phyloP scores from a whole-genome alignment of 805 yeast genomes.

The Metschnikowia peoriensis region DNA sequence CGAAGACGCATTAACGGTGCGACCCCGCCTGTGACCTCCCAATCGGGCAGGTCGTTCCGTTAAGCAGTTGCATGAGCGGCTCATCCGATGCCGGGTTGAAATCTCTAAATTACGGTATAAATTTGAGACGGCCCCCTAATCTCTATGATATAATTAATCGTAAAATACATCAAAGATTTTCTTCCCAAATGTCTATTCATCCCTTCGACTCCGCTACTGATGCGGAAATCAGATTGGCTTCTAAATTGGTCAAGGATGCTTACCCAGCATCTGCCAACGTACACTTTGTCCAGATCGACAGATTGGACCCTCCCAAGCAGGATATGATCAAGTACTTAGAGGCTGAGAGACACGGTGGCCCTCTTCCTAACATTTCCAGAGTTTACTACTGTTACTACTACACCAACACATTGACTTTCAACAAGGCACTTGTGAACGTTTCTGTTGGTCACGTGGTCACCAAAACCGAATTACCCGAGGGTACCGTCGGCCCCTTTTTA shows the following conservation, averaged over 20 bases:
- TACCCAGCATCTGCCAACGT: slow-evolving; percentile 51
- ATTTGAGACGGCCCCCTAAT: background rate
- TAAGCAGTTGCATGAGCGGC: background rate
- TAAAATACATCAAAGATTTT: no score
- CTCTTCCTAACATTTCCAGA: slow-evolving; percentile 63
- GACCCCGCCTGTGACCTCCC: background rate
- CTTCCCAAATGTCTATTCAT: slow-evolving; percentile 27
- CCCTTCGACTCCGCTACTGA: slow-evolving; percentile 63
- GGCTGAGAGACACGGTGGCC: slow-evolving; percentile 52
- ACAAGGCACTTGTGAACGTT: slow-evolving; percentile 71
- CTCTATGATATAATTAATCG: background rate
- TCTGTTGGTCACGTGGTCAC: slow-evolving; percentile 61
- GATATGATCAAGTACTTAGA: slow-evolving; percentile 65
- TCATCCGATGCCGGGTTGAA: no score
- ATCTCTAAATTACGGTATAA: background rate
- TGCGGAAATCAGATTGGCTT: slow-evolving; percentile 54
- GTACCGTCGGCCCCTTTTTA: slow-evolving; percentile 68
- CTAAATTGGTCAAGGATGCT: slow-evolving; percentile 60
- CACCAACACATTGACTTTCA: slow-evolving; percentile 49
- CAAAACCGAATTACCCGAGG: slow-evolving; percentile 54
- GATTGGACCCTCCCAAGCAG: slow-evolving; percentile 76
- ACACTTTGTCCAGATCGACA: slow-evolving; percentile 66
- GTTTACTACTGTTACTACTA: slow-evolving; percentile 68
- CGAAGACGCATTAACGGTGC: background rate
- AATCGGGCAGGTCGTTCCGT: background rate